A percentile compares a stretch with the other conserved stretches of the same genome.
Evolutionary conservation across 208 protist genomes (phyloP).

Genomic region (Acanthamoeba lugdunensis): DNA sequence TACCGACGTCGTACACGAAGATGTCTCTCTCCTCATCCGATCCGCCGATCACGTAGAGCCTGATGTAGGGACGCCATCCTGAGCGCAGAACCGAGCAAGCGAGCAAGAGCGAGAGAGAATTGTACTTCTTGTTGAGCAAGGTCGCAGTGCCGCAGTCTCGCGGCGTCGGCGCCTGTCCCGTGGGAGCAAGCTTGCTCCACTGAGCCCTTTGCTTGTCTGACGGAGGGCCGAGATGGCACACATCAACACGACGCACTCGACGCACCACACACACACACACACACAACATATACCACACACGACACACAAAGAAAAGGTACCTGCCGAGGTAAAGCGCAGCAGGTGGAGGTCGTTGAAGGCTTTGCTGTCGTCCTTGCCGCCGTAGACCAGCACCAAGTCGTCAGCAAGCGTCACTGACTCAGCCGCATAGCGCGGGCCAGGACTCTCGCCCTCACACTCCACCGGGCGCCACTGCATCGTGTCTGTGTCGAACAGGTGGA

Average conservation of each 20-base stretch:
- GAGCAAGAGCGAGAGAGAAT: background rate
- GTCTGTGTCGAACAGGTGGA: background rate
- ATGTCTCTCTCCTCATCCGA: background rate
- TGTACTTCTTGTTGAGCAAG: background rate
- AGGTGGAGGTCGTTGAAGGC: slow-evolving; percentile 24
- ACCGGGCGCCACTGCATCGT: background rate
- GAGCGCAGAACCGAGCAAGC: background rate
- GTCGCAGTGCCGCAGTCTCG: background rate
- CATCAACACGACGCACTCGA: background rate
- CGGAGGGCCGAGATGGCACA: too few relatives aligned
- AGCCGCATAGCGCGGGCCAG: background rate
- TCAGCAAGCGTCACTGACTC: background rate
- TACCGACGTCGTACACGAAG: slow-evolving; percentile 14
- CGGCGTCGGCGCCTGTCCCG: background rate
- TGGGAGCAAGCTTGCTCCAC: background rate
- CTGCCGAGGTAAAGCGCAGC: background rate
- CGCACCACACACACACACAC: too few relatives aligned
- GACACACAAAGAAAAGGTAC: background rate
- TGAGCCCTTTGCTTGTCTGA: background rate
- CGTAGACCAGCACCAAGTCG: background rate
- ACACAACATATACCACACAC: too few relatives aligned
- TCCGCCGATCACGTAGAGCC: slow-evolving; percentile 14
- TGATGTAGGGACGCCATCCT: background rate
- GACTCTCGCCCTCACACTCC: background rate
- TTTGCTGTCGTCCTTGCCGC: slow-evolving; percentile 17